Conservation (phyloP, 306 rosid species). For the Rosa rugosa region DNA sequence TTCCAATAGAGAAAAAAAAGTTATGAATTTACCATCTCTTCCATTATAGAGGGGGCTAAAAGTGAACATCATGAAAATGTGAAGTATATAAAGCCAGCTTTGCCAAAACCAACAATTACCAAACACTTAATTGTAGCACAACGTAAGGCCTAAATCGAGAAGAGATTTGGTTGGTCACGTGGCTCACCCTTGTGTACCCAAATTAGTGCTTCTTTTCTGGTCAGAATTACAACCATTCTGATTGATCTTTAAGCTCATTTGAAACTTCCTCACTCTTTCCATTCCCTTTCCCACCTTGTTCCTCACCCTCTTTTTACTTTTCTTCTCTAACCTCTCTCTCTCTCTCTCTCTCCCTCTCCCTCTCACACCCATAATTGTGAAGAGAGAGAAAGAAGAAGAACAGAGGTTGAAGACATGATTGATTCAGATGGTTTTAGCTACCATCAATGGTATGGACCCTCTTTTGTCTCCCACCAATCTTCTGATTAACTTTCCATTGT, state of each 20-base stretch:
- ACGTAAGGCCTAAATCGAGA: neutral
- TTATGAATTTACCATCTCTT: neutral
- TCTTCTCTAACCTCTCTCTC: neutral
- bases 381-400: neutral
- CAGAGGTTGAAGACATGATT: neutral
- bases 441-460: constrained; percentile 34
- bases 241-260: neutral
- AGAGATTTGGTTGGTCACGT: constrained; percentile 17
- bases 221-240: neutral
- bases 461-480: constrained; percentile 25
- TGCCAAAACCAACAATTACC: neutral
- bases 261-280: constrained; percentile 20
- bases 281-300: neutral
- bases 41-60: neutral
- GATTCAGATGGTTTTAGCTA: constrained; percentile 4
- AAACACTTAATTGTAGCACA: neutral
- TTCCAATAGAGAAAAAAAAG: too few relatives aligned
- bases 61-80: too few relatives aligned
- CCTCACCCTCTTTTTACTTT: neutral
- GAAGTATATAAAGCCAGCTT: neutral
- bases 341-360: neutral
- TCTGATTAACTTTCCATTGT: neutral
- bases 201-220: neutral
- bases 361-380: constrained; percentile 1
- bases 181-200: constrained; percentile 14